phyloP scores from a whole-genome alignment of 805 yeast species.

The Lachancea sp. region DNA sequence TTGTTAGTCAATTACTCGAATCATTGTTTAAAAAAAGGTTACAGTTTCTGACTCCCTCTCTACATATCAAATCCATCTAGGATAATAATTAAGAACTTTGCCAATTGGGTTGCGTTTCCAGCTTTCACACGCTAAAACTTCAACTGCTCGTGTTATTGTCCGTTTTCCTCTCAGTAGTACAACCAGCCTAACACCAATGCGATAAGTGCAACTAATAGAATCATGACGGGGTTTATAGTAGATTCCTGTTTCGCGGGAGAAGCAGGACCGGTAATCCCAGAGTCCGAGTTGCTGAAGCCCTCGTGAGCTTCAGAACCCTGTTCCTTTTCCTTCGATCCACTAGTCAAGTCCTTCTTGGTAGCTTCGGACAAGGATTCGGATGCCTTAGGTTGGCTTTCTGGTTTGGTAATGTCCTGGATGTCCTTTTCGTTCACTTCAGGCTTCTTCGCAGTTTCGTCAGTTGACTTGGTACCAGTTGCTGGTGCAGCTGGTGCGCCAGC shows the following conservation, averaged over 20 bases:
- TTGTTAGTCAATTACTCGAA: background rate
- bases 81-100: constrained; percentile 1
- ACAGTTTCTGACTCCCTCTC: constrained; percentile 1
- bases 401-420: background rate
- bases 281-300: background rate
- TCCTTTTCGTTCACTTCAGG: background rate
- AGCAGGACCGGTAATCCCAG: constrained; percentile 34
- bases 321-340: background rate
- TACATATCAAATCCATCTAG: constrained; percentile 1
- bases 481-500: background rate
- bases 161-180: constrained; percentile 40
- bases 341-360: constrained; percentile 1
- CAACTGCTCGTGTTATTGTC: background rate
- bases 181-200: constrained; percentile 64
- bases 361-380: constrained; percentile 6
- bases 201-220: constrained; percentile 48
- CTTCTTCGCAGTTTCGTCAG: background rate
- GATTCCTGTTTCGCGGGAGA: constrained; percentile 31
- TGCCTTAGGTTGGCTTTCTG: background rate
- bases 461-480: background rate
- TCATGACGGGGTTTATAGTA: constrained; percentile 47
- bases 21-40: background rate
- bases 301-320: background rate
- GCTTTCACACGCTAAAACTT: background rate
- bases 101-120: background rate